Percentiles rank a stretch among this genome's conserved stretches.
Evolutionary conservation across 345 rosid genomes (phyloP).

Genomic region (Adansonia digitata): DNA sequence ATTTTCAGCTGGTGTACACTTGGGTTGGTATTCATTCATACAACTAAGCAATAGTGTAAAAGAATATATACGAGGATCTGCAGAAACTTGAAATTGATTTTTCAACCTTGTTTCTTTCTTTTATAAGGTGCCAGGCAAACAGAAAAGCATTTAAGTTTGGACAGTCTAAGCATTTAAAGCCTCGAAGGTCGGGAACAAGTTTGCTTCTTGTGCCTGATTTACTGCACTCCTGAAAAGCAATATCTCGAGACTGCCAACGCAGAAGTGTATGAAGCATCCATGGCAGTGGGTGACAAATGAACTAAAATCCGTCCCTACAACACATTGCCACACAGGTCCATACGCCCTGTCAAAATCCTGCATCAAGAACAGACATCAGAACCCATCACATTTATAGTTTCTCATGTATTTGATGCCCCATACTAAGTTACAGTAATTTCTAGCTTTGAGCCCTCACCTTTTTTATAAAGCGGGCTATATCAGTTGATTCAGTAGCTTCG

Average conservation of each 20-base stretch:
- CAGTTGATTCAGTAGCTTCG: constrained; percentile 24
- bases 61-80: not conserved
- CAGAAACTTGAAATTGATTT: not conserved
- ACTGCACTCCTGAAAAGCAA: constrained; percentile 21
- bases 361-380: not conserved
- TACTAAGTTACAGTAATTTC: not conserved
- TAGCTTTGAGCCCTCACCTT: constrained; percentile 10
- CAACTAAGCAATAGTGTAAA: no score
- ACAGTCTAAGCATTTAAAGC: constrained; percentile 14
- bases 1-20: not conserved
- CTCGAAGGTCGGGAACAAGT: constrained; percentile 12
- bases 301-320: constrained; percentile 26
- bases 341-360: constrained; percentile 26
- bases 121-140: constrained; percentile 3
- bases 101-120: constrained; percentile 14
- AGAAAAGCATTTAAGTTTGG: constrained; percentile 15
- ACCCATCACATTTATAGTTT: not conserved
- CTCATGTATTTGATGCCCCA: not conserved
- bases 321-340: constrained; percentile 30
- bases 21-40: no score
- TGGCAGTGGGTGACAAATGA: constrained; percentile 29
- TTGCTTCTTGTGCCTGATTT: constrained; percentile 14
- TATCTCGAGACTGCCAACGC: constrained; percentile 22
- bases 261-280: constrained; percentile 31
- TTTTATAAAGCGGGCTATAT: constrained; percentile 27